Evolutionary conservation across 2,329 filamentous ascomycete genomes (phyloP).

Genomic region (Monosporascus cannonballus): DNA sequence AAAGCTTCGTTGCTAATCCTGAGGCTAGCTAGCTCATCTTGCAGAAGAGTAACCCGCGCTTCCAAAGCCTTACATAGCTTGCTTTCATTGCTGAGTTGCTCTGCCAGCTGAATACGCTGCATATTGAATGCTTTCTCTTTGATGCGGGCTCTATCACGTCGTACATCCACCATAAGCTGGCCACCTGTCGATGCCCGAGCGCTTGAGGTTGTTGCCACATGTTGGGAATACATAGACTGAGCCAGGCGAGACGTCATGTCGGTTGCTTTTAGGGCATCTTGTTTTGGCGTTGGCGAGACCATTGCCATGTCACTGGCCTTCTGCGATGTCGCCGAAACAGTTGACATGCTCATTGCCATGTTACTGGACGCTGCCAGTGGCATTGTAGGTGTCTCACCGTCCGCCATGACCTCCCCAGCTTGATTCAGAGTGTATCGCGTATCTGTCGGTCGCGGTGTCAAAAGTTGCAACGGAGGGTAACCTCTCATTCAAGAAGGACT

Average conservation of each 20-base stretch:
- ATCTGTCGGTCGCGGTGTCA: neutral
- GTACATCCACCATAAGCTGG: neutral
- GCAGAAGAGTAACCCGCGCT: conserved; percentile 1
- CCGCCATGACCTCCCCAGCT: neutral
- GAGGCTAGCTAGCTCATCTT: conserved; percentile 4
- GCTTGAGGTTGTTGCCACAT: neutral
- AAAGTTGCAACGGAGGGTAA: neutral
- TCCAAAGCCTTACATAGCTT: conserved; percentile 3
- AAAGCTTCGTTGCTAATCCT: conserved; percentile 2
- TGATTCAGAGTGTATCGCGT: neutral
- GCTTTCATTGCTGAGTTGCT: conserved; percentile 4
- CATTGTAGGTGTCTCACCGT: conserved; percentile 1
- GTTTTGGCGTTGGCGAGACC: neutral
- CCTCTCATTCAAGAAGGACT: neutral
- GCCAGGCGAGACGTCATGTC: neutral
- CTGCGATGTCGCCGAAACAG: neutral
- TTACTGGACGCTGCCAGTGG: conserved; percentile 5
- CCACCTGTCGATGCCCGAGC: neutral
- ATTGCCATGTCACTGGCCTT: neutral
- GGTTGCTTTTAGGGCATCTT: neutral
- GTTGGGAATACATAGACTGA: neutral
- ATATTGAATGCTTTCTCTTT: conserved; percentile 2
- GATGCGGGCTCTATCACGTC: neutral
- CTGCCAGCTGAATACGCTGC: conserved; percentile 7
- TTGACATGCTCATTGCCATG: conserved; percentile 7